Evolutionary conservation across 1,284 basidiomycete genomes (phyloP), one percentile per base, ranked within the genome.

Genomic region (Naganishia albida): DNA sequence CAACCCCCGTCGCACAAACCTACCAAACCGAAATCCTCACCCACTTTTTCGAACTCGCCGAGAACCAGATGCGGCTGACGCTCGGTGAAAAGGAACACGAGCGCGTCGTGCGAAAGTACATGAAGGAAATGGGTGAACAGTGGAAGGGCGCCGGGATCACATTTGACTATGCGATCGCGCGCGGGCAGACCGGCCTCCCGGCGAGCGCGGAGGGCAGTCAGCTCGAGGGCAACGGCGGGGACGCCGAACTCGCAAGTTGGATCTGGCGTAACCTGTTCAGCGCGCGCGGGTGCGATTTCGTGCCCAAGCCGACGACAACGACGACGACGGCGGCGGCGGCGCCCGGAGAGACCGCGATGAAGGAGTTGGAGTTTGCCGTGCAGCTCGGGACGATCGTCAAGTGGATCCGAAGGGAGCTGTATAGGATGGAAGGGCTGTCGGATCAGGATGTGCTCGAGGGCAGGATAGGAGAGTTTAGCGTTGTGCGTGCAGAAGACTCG

Each of bases 1-100:
- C 69, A 2, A 72, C 72, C 54, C 70, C 75, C n/a, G 54, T 70
- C 43, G 73, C 76, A 62, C 72, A 75, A 40, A 62, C 67, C 7
- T 78, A 79, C 70, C 72, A 73, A 43, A 70, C 70, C 44, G 91
- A 88, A 54, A 83, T 98, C 63, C 84, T 97, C 70, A 93, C 95
- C 78, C 93, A 97, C 80, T 96, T 95, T 81, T 99, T 99, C 83
- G 83, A 94, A 71, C 92, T 99, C 75, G 85, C 93, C 68, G 95
- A 98, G 75, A 88, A 90, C 73, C 88, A 94, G 67, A 89, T 98
- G 71, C 87, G 94, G 20, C 78, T 86, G 64, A 85, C 96, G 70
- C 85, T 94, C 67, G 86, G 83, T 74, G 65, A 82, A 10, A 81
- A 84, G 42, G 88, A 88, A 38, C 87, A 93, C 56, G 87, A 91